phyloP scores from a whole-genome alignment of 2,329 filamentous ascomycete species.

The Calonectria crousiana region DNA sequence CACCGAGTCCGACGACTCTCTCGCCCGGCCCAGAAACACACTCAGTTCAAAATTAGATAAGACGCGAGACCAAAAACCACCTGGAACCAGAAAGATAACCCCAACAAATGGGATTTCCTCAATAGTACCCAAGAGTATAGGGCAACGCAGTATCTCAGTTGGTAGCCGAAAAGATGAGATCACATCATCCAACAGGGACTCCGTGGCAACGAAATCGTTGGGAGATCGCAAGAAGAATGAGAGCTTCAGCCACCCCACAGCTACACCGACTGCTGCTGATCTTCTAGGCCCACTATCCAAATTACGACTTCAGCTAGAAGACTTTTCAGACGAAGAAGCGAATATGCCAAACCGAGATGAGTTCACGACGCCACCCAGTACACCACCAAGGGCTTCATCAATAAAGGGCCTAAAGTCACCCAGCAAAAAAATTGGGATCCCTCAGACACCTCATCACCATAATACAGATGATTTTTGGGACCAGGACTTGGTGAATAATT shows the following conservation, averaged over 20 bases:
- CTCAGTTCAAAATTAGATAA: neutral
- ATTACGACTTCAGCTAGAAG: constrained; percentile 39
- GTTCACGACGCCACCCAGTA: constrained; percentile 39
- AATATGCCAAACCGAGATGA: constrained; percentile 17
- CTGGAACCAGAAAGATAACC: neutral
- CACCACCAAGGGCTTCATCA: constrained; percentile 31
- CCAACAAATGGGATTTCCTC: constrained; percentile 17
- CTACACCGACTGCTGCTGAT: constrained; percentile 29
- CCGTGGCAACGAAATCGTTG: constrained; percentile 7
- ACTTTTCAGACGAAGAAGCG: constrained; percentile 40
- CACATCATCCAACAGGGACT: constrained; percentile 8
- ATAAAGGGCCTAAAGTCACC: constrained; percentile 45
- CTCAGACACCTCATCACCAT: constrained; percentile 65
- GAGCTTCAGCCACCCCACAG: neutral
- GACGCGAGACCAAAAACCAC: neutral
- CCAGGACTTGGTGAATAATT: constrained; percentile 69
- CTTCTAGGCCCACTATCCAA: constrained; percentile 41
- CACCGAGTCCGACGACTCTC: constrained; percentile 29
- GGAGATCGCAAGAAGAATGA: neutral
- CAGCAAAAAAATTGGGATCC: constrained; percentile 55
- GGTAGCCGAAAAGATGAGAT: constrained; percentile 11
- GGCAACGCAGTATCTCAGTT: neutral
- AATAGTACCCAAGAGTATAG: constrained; percentile 6
- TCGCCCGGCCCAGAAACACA: constrained; percentile 14
- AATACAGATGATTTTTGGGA: constrained; percentile 71